phyloP scores from a whole-genome alignment of 148 eudicot species.

The Rhododendron simsii region DNA sequence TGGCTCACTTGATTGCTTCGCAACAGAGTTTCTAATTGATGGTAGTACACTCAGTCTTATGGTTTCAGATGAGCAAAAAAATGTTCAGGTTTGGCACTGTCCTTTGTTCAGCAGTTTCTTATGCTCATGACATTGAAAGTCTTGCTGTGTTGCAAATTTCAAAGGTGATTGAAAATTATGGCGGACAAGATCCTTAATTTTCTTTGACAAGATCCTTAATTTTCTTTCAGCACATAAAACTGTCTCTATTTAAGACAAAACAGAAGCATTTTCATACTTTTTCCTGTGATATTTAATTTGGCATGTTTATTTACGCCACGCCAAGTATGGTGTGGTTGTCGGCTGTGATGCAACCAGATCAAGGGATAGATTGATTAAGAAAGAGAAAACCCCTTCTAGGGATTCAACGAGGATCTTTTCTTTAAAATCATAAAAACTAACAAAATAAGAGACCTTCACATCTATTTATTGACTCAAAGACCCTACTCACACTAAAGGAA shows the following conservation, averaged over 20 bases:
- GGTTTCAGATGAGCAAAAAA: slow-evolving; percentile 94
- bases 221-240: neutral
- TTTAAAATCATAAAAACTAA: too few relatives aligned
- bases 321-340: neutral
- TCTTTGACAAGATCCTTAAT: neutral
- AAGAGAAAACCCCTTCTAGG: too few relatives aligned
- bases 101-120: neutral
- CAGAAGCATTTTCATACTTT: neutral
- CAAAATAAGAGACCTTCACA: too few relatives aligned
- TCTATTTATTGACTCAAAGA: too few relatives aligned
- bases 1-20: slow-evolving; percentile 90
- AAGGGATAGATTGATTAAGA: neutral
- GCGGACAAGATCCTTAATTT: neutral
- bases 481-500: neutral
- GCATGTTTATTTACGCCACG: neutral
- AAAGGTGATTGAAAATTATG: neutral
- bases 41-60: slow-evolving; percentile 94
- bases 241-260: neutral
- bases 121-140: neutral
- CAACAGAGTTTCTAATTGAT: slow-evolving; percentile 93
- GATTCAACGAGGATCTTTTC: too few relatives aligned
- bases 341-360: neutral
- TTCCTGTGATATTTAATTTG: neutral
- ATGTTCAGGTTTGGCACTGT: slow-evolving; percentile 70
- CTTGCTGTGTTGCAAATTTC: neutral